Evolutionary conservation across 805 yeast species (phyloP), one percentile per base, ranked within the genome.

Genomic region (Vanderwaltozyma tropicalis): DNA sequence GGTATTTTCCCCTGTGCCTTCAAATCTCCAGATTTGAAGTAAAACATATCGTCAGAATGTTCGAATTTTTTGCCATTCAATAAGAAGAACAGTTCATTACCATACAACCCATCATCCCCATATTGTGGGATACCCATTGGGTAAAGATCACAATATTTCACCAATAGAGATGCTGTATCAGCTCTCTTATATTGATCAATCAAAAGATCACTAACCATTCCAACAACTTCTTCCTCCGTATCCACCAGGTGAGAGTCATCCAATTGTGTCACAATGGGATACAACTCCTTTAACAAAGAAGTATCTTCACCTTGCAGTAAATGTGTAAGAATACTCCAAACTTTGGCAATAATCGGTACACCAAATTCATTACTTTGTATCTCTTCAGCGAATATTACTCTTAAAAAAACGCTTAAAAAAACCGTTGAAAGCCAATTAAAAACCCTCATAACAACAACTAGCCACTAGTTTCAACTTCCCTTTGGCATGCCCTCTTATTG

Each of bases 11-110:
- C 41, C 36, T 56, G 62, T 10, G 36, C 40, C 18, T 43, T 37
- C 5, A 53, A 48, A n/a, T 63, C 61, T 19, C 64, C 64, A 0
- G 85, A 72, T 54, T 80, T 79, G 40, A 92, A 65, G 3, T 96
- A 94, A 56, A 74, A 92, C 1, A 86, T 70, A 40, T 81, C 94
- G 39, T 75, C 83, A 3, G 78, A 63, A 9, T 79, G 72, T 48
- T 87, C 78, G 50, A 78, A 80, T 14, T 33, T 41, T 34, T 46
- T 41, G 3, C 48, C 48, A 35, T 56, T 56, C 22, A 59, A 32
- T 2, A 50, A 36, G 32, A 57, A 56, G 40, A 38, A 53, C 32
- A 41, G 49, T 2, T 39, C 43, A 8, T 41, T 33, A 13, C 18
- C 14, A 24, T 25, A 25, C 7, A 4, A 5, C 3, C 35, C 24